Base-by-base conservation (phyloP, 805 yeast species). In the Candida odintsovae region DNA sequence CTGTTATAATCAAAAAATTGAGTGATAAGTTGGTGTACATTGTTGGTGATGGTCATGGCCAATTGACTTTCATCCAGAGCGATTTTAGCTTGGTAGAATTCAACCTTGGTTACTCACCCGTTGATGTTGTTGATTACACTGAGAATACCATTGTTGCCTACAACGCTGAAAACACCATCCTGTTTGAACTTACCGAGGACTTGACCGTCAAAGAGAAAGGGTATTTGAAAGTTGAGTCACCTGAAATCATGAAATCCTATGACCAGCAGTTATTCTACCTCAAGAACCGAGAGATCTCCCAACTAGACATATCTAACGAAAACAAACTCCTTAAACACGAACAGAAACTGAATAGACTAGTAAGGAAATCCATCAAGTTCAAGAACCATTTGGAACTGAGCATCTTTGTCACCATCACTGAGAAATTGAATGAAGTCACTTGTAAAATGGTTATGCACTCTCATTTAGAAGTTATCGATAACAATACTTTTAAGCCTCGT, bases 1-100 rank as follows among this genome's bases (percentile, higher is more conserved):
- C 61, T 8, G 54, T 51, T 1, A 18, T 53, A 11, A 42, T 55
- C 15, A 59, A 59, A 26, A 44, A 33, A 5, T 1, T 47, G 8
- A 20, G 43, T 1, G 22, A 19, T 2, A 19, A 18, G 2, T 12
- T 48, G 3, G 19, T 45, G 3, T 56, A 46, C 22, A 10, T 57
- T 10, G 31, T 44, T 40, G 64, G 64, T 15, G 59, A 56, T 39
- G 56, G 58, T 11, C 53, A 59, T 41, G 64, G 64, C 6, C 45
- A 53, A 12, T 39, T 58, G 3, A 19, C 29, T 1, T 21, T 50
- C 1, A 20, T 38, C 10, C 23, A 19, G 22, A 44, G 44, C 3
- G 19, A 16, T 10, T 41, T 35, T 4, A 33, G 39, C 4, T 13
- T n/a, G 2, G 11, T 20, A 3, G 46, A 36, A 16, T 44, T 50